Evolutionary conservation across 2,329 filamentous ascomycete species (phyloP).

Genomic region (Colletotrichum sp.): DNA sequence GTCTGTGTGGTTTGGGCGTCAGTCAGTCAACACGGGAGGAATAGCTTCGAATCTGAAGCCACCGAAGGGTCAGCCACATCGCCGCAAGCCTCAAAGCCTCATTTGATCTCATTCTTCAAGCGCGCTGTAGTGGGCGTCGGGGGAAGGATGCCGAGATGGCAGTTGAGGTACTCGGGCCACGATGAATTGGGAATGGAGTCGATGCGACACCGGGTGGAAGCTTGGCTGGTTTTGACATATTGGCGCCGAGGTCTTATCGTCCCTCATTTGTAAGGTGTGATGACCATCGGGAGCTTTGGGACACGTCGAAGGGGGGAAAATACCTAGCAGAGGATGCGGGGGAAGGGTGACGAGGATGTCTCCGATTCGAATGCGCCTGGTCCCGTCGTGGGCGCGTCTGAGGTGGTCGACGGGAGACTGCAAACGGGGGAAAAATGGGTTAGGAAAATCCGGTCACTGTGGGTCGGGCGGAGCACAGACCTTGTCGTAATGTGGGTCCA

Average conservation of each 20-base stretch:
- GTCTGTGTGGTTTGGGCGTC: neutral
- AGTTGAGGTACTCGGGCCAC: neutral
- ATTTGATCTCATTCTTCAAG: neutral
- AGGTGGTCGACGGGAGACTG: neutral
- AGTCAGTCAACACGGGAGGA: neutral
- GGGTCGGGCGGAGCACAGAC: neutral
- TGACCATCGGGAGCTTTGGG: neutral
- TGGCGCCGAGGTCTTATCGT: slow-evolving; percentile 3
- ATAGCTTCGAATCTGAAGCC: neutral
- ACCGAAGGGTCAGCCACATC: neutral
- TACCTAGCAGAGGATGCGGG: neutral
- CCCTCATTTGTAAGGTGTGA: neutral
- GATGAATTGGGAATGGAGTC: neutral
- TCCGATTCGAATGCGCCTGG: neutral
- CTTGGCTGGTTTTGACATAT: neutral
- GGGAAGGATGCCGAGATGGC: neutral
- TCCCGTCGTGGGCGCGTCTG: neutral
- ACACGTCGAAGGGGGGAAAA: neutral
- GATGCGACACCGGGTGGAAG: neutral
- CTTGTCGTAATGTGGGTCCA: neutral
- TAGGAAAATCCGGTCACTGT: slow-evolving; percentile 9
- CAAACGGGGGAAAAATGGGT: slow-evolving; percentile 9
- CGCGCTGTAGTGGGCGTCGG: neutral
- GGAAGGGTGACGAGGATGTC: neutral
- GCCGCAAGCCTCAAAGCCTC: neutral